These are phyloP conservation scores for Chlorella ohadii DNA, from an alignment of 139 green algal genomes.

Conservation along the genomic window DNA sequence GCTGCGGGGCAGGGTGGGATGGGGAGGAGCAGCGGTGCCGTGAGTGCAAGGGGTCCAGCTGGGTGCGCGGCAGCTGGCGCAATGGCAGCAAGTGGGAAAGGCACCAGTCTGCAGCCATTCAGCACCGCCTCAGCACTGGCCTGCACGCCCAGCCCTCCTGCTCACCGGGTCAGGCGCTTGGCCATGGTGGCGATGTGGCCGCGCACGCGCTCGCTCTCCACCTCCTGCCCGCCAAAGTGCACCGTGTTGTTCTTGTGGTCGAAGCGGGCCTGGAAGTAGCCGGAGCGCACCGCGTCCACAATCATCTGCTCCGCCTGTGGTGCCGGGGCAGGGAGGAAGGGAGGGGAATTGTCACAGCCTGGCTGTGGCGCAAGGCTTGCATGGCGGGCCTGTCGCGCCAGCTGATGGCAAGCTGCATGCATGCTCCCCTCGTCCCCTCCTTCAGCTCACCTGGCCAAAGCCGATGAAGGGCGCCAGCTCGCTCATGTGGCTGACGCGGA, in stretches of 20 bases:
- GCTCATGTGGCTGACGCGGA: conserved; percentile 67
- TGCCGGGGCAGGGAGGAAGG: background rate
- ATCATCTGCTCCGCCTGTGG: conserved; percentile 84
- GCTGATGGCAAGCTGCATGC: background rate
- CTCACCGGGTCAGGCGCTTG: conserved; percentile 66
- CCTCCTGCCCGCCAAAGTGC: conserved; percentile 82
- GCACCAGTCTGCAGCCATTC: too few species aligned
- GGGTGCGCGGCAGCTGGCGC: too few species aligned
- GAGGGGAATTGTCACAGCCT: too few species aligned
- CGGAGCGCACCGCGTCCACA: conserved; percentile 91
- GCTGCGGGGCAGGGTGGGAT: conserved; percentile 15
- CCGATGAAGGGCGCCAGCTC: conserved; percentile 79
- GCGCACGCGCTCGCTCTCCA: conserved; percentile 73
- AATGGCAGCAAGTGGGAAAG: too few species aligned
- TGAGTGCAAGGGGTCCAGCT: too few species aligned
- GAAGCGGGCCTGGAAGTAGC: conserved; percentile 89
- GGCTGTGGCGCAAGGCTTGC: too few species aligned
- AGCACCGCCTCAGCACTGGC: too few species aligned
- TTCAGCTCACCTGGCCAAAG: conserved; percentile 66
- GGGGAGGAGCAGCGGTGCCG: too few species aligned
- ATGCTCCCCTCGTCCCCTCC: background rate
- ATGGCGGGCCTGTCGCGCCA: too few species aligned
- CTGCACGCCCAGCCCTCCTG: too few species aligned
- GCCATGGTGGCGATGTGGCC: conserved; percentile 70
- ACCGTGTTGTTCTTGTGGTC: conserved; percentile 93